A percentile compares a stretch with the other conserved stretches of the same genome.
These are phyloP conservation scores for Capsicum chinense DNA, from an alignment of 257 asterid genomes.

Conservation along the genomic window DNA sequence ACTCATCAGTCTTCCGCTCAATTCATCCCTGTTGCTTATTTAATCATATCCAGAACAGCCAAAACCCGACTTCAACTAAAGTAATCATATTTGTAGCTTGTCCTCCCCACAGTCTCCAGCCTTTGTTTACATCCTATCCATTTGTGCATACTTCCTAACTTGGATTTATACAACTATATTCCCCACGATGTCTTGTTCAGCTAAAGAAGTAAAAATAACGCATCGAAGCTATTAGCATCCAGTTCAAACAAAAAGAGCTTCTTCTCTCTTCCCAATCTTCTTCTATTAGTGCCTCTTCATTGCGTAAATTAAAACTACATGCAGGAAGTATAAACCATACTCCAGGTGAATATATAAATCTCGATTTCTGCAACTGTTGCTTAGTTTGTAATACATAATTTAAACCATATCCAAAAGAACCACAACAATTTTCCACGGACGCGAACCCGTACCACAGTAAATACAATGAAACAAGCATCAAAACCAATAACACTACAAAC, in stretches of 20 bases:
- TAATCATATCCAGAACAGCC: not conserved
- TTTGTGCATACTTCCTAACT: not conserved
- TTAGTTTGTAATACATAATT: not conserved
- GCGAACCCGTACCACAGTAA: not conserved
- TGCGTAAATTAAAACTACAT: not conserved
- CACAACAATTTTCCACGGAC: not conserved
- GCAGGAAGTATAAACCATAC: not conserved
- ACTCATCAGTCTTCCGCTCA: not conserved
- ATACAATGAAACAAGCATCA: not conserved
- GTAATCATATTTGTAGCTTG: not conserved
- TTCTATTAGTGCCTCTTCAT: not conserved
- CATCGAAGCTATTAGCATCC: not conserved
- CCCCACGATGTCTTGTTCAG: not conserved
- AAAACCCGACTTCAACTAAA: not conserved
- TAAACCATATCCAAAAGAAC: not conserved
- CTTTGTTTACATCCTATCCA: not conserved
- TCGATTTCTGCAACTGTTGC: not conserved
- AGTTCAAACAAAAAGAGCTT: not conserved
- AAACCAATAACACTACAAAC: not conserved
- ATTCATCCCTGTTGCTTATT: not conserved
- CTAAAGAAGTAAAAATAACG: not conserved
- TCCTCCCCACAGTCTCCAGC: not conserved
- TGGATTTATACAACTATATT: not conserved
- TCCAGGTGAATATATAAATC: not conserved
- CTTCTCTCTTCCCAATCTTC: slow-evolving; percentile 20